Percentiles rank a stretch among this genome's conserved stretches.
Conservation (phyloP, 495 filamentous ascomycete species). For the Xylaria cubensis region DNA sequence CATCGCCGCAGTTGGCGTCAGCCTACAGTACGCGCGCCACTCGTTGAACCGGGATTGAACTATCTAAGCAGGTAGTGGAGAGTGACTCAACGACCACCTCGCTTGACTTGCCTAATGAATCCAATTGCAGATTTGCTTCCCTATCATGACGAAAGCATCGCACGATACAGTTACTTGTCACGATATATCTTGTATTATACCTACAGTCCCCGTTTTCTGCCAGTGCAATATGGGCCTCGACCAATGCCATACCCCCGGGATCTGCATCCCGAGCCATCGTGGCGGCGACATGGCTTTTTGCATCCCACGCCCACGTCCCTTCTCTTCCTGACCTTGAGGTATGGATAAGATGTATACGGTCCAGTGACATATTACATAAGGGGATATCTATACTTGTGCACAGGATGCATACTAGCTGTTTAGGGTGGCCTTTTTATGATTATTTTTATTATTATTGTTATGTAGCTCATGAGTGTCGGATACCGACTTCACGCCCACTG, state of each 20-base stretch:
- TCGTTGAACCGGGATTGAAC: not conserved
- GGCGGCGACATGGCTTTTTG: slow-evolving; percentile 6
- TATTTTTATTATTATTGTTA: no score
- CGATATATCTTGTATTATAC: not conserved
- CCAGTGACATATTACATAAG: slow-evolving; percentile 12
- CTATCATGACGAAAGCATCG: slow-evolving; percentile 18
- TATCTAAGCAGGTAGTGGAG: not conserved
- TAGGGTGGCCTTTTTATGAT: not conserved
- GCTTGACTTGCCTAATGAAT: slow-evolving; percentile 20
- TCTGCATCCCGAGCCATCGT: slow-evolving; percentile 10
- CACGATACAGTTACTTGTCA: slow-evolving; percentile 9
- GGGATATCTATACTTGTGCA: not conserved
- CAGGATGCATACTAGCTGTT: not conserved
- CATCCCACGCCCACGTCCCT: not conserved
- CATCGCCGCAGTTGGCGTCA: slow-evolving; percentile 14
- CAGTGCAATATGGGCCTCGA: not conserved
- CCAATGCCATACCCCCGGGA: slow-evolving; percentile 18
- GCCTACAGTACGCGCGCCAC: not conserved
- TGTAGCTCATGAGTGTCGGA: slow-evolving; percentile 8
- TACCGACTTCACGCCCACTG: slow-evolving; percentile 10
- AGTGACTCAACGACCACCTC: slow-evolving; percentile 16
- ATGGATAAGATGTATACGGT: not conserved
- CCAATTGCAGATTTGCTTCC: not conserved
- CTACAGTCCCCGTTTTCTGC: not conserved
- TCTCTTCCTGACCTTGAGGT: not conserved